phyloP scores from a whole-genome alignment of 2,329 filamentous ascomycete genomes.

The Fonsecaea nubica region DNA sequence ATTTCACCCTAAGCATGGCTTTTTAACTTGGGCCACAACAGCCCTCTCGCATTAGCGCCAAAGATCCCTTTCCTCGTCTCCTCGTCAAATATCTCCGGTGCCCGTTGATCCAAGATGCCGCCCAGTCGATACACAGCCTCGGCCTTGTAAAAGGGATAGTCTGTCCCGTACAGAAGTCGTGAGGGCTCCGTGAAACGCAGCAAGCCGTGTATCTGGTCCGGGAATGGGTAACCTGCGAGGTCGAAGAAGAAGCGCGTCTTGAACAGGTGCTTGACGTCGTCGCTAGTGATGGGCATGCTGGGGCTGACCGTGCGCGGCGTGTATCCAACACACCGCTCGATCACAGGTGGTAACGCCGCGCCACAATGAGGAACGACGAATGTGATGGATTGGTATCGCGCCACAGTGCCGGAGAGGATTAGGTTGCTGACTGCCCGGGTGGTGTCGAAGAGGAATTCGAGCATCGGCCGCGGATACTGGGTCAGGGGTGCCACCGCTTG shows the following conservation, averaged over 20 bases:
- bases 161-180: conserved; percentile 17
- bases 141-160: conserved; percentile 17
- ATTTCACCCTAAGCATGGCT: conserved; percentile 8
- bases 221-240: conserved; percentile 26
- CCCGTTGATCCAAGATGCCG: conserved; percentile 3
- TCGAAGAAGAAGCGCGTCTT: conserved; percentile 29
- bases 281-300: conserved; percentile 3
- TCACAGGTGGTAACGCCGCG: conserved; percentile 48
- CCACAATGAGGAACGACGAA: conserved; percentile 58
- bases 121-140: conserved; percentile 9
- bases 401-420: conserved; percentile 55
- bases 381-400: conserved; percentile 52
- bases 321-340: conserved; percentile 22
- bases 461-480: conserved; percentile 25
- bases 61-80: conserved; percentile 5
- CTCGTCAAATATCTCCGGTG: conserved; percentile 10
- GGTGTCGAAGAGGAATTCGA: conserved; percentile 60
- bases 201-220: conserved; percentile 45
- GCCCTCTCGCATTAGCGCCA: conserved; percentile 8
- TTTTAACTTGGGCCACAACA: conserved; percentile 7
- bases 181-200: conserved; percentile 10
- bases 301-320: not conserved
- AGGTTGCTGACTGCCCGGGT: conserved; percentile 56
- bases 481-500: conserved; percentile 44
- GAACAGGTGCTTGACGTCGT: conserved; percentile 19